Conservation (phyloP, 2,329 filamentous ascomycete species). For the Arthroderma sp. region DNA sequence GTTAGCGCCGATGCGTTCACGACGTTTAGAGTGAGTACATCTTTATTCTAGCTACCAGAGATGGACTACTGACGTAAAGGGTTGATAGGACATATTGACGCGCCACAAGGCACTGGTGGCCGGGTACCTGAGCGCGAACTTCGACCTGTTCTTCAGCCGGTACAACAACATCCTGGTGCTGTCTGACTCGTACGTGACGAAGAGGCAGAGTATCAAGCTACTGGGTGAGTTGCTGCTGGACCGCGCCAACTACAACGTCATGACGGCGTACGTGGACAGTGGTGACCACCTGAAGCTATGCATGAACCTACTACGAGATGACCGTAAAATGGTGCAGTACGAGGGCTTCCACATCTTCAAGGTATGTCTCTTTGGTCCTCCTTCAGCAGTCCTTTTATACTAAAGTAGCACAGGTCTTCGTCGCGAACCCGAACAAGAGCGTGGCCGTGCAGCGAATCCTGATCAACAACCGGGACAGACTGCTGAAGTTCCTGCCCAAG, state of each 20-base stretch:
- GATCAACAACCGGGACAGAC: conserved; percentile 86
- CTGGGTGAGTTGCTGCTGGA: conserved; percentile 90
- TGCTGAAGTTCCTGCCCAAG: conserved; percentile 75
- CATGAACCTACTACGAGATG: conserved; percentile 93
- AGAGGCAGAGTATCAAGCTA: conserved; percentile 94
- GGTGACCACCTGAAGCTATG: conserved; percentile 95
- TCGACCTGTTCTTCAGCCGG: conserved; percentile 79
- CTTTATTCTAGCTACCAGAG: neutral
- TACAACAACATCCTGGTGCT: conserved; percentile 83
- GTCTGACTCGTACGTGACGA: conserved; percentile 93
- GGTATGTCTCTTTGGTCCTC: conserved; percentile 28
- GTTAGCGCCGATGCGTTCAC: conserved; percentile 96
- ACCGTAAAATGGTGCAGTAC: conserved; percentile 98
- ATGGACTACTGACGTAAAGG: neutral
- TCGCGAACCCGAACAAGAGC: conserved; percentile 98
- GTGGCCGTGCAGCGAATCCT: conserved; percentile 88
- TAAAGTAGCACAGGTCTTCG: conserved; percentile 56
- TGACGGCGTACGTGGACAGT: conserved; percentile 92
- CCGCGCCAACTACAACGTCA: conserved; percentile 91
- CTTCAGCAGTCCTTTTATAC: neutral
- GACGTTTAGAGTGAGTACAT: conserved; percentile 65
- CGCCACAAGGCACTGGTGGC: conserved; percentile 87
- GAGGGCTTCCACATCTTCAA: conserved; percentile 99
- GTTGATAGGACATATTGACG: conserved; percentile 68
- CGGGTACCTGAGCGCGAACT: conserved; percentile 77